Evolutionary conservation across 257 asterid genomes (phyloP).

Genomic region (Euphrasia confusa): DNA sequence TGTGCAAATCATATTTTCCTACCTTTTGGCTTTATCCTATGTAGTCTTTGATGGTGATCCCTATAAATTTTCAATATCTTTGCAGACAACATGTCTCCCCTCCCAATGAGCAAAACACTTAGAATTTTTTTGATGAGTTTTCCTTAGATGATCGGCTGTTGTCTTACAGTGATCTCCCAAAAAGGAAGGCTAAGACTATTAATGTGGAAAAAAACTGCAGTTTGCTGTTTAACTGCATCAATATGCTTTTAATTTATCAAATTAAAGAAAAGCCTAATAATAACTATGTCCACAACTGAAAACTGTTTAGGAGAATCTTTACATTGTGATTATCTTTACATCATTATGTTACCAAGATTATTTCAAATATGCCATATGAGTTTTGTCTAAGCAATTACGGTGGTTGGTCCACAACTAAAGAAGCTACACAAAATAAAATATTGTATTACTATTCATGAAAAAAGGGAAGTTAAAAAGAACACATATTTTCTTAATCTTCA

Average conservation of each 20-base stretch:
- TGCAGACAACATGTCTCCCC: slow-evolving; percentile 1
- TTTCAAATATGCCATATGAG: background rate
- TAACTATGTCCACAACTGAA: no score
- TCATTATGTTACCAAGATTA: no score
- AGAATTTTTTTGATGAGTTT: background rate
- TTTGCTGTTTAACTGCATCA: background rate
- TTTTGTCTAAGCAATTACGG: background rate
- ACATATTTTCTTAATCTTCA: slow-evolving; percentile 15
- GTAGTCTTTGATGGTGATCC: background rate
- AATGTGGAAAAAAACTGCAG: background rate
- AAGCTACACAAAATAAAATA: background rate
- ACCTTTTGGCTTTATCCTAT: background rate
- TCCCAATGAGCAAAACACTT: slow-evolving; percentile 12
- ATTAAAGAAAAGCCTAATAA: background rate
- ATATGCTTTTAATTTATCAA: slow-evolving; percentile 3
- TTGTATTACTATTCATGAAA: background rate
- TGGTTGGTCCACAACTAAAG: background rate
- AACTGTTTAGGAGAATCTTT: background rate
- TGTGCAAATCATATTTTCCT: background rate
- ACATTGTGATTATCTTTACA: background rate
- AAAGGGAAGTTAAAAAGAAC: background rate
- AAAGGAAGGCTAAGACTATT: background rate
- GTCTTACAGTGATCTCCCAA: background rate
- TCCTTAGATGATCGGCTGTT: background rate
- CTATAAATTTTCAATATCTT: slow-evolving; percentile 1